A percentile compares a stretch with the other conserved stretches of the same genome.
Evolutionary conservation across 768 basidiomycete species (phyloP).

Genomic region (Tephrocybe sp.): DNA sequence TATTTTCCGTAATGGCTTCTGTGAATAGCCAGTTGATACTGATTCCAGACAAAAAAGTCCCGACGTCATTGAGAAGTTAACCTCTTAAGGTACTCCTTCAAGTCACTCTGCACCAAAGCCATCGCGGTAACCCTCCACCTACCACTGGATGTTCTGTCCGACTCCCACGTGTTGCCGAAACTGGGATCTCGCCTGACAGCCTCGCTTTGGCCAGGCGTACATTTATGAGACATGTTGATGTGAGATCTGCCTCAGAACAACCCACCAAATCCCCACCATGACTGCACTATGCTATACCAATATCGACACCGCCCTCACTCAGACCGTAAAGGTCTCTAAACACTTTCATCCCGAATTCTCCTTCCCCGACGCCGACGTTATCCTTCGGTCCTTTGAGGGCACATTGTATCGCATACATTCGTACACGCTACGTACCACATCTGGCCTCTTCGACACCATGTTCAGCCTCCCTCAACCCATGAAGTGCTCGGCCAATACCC

Average conservation of each 20-base stretch:
- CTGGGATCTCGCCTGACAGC: constrained; percentile 18
- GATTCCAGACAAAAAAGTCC: background rate
- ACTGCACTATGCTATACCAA: constrained; percentile 16
- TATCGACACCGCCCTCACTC: constrained; percentile 5
- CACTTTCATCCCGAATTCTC: constrained; percentile 33
- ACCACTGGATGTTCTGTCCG: constrained; percentile 1
- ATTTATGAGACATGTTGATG: constrained; percentile 18
- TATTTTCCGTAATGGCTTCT: constrained; percentile 14
- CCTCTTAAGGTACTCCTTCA: constrained; percentile 2
- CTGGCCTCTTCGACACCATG: constrained; percentile 60
- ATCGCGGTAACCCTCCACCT: constrained; percentile 12
- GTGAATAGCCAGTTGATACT: constrained; percentile 2
- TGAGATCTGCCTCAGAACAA: constrained; percentile 5
- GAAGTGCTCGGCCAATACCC: constrained; percentile 6
- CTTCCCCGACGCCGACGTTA: constrained; percentile 31
- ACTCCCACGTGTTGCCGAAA: constrained; percentile 24
- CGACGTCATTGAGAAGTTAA: constrained; percentile 1
- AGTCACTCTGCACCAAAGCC: constrained; percentile 17
- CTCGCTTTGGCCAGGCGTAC: constrained; percentile 17
- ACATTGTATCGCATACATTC: constrained; percentile 56
- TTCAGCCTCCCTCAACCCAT: constrained; percentile 54
- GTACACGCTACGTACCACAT: constrained; percentile 53
- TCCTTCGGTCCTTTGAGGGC: constrained; percentile 41
- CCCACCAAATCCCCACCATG: constrained; percentile 16
- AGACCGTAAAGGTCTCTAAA: constrained; percentile 3